phyloP scores from a whole-genome alignment of 768 basidiomycete genomes.

The Harrya chromipes region DNA sequence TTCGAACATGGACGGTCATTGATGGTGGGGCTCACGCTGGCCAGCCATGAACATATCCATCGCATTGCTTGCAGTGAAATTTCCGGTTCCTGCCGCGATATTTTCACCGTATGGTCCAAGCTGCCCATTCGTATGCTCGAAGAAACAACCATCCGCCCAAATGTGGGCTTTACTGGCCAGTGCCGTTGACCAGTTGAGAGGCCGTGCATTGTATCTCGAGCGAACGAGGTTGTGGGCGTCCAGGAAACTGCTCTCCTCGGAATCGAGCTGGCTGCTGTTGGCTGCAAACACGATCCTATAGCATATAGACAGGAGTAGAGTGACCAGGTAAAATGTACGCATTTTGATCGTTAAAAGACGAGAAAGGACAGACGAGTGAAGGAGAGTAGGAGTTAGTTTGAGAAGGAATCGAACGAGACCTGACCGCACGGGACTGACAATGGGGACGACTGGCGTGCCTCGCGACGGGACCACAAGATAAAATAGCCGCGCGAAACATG shows the following conservation, averaged over 20 bases:
- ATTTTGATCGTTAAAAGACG: conserved; percentile 2
- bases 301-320: conserved; percentile 17
- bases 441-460: conserved; percentile 2
- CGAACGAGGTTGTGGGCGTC: conserved; percentile 49
- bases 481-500: neutral
- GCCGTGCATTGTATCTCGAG: conserved; percentile 37
- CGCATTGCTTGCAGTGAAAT: conserved; percentile 40
- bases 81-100: conserved; percentile 51
- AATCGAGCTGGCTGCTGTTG: conserved; percentile 9
- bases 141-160: conserved; percentile 51
- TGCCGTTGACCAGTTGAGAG: conserved; percentile 46
- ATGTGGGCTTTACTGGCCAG: conserved; percentile 45
- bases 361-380: conserved; percentile 2
- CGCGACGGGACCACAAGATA: conserved; percentile 6
- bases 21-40: conserved; percentile 36
- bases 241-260: conserved; percentile 35
- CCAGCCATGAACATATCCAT: conserved; percentile 50
- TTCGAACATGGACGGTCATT: too few species aligned
- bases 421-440: neutral
- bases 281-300: conserved; percentile 9
- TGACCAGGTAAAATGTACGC: conserved; percentile 4
- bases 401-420: neutral
- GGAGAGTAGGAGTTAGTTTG: neutral
- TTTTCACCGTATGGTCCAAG: conserved; percentile 53
- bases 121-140: conserved; percentile 45